Evolutionary conservation across 805 yeast species (phyloP), one percentile per base, ranked within the genome.

Genomic region (Blastobotrys attinorum): DNA sequence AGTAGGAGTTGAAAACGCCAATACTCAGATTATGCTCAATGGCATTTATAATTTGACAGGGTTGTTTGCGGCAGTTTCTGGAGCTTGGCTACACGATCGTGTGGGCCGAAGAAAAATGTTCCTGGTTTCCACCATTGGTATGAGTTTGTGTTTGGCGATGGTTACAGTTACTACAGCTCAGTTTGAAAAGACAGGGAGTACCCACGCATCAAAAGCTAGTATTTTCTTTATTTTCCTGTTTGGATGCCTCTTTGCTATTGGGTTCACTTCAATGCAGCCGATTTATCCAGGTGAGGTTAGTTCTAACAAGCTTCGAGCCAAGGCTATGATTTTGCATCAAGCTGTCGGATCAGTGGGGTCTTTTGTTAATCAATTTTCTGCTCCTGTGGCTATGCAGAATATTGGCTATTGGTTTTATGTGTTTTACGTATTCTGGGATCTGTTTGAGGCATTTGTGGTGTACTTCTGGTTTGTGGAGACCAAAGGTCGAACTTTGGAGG

Each of bases 361-460:
- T n/a, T 46, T 46, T 23, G 49, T 60, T 44, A 61, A 61, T 38
- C 46, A 46, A 34, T 51, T 42, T 37, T 47, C 47, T 21, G 46
- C 51, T 8, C 54, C 54, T 25, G 35, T 49, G 13, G 65, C 64
- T 5, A 59, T 61, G 63, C 36, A 53, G 40, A 59, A 58, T 35
- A 61, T 60, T 31, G 47, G 48, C 7, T 58, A 57, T 44, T 58
- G 62, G 61, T 60, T 55, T 46, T 61, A 59, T 40, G 60, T 60
- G 4, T 56, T 61, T 43, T 61, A 49, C 40, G 59, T 51, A n/a
- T 52, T 60, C 40, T 61, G 61, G 60, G 59, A 58, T 45, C 20
- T 54, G 3, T 45, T 56, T 31, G 59, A 61, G 39, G 49, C 52
- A 22, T 42, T 36, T 10, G 31, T 79, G 61, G 81, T 52, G 22